These are phyloP conservation scores for Lentinus tigrinus DNA, from an alignment of 768 basidiomycete species.

Conservation along the genomic window DNA sequence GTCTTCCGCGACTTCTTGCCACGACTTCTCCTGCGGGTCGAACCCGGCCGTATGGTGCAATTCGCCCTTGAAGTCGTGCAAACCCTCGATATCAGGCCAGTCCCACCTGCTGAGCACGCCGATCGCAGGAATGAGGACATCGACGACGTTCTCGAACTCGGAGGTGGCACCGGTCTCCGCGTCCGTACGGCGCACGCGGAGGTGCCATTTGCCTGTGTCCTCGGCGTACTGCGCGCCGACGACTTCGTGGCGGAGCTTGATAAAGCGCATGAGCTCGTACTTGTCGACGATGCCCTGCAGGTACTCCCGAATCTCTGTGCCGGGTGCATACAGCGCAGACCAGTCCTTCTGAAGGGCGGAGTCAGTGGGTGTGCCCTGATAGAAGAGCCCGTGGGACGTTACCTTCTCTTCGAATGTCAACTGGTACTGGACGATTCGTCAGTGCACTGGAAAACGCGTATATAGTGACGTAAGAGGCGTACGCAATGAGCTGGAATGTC, in stretches of 20 bases:
- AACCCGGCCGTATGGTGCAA: conserved; percentile 66
- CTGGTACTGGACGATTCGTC: conserved; percentile 44
- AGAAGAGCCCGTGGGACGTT: neutral
- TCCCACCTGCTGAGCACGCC: conserved; percentile 57
- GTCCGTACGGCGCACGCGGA: conserved; percentile 37
- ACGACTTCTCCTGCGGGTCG: conserved; percentile 38
- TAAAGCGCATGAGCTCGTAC: conserved; percentile 51
- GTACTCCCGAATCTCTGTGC: conserved; percentile 57
- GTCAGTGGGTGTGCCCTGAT: neutral
- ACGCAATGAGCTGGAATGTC: conserved; percentile 61
- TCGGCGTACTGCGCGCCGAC: conserved; percentile 51
- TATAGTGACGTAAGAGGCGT: conserved; percentile 17
- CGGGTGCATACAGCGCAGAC: conserved; percentile 60
- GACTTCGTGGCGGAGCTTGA: conserved; percentile 56
- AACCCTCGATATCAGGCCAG: conserved; percentile 65
- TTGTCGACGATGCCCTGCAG: conserved; percentile 55
- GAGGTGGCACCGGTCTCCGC: conserved; percentile 8
- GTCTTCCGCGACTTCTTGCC: conserved; percentile 44
- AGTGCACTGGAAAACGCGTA: neutral
- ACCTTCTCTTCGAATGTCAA: conserved; percentile 56
- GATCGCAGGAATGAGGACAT: conserved; percentile 56
- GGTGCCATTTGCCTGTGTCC: conserved; percentile 52
- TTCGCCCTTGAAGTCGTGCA: conserved; percentile 54
- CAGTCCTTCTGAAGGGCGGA: conserved; percentile 57
- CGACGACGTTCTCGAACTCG: conserved; percentile 51